These are phyloP conservation scores for Glycine latifolia DNA, from an alignment of 306 rosid genomes.

Conservation along the genomic window DNA sequence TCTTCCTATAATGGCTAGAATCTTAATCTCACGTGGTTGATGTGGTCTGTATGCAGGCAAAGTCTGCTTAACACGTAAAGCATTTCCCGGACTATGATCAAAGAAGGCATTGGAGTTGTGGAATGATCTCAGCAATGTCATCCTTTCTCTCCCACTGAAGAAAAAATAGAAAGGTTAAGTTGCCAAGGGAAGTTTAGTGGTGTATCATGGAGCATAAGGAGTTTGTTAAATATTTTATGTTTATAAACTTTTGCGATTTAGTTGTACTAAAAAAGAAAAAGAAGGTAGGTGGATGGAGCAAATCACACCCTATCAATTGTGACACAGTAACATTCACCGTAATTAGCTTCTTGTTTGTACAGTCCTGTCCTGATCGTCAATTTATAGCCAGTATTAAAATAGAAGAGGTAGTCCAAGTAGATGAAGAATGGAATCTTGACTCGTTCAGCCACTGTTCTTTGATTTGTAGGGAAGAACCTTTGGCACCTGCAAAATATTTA, in stretches of 20 bases:
- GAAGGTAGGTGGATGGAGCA: conserved; percentile 4
- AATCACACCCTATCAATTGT: conserved; percentile 14
- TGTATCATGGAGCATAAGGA: neutral
- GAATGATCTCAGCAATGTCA: conserved; percentile 43
- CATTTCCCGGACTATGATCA: conserved; percentile 57
- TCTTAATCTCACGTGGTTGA: conserved; percentile 32
- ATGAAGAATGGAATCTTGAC: conserved; percentile 15
- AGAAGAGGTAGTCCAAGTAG: neutral
- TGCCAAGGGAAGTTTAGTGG: conserved; percentile 6
- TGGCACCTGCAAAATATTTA: neutral
- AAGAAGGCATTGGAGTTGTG: conserved; percentile 46
- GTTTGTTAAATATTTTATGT: neutral
- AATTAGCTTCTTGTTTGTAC: conserved; percentile 16
- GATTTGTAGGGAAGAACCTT: conserved; percentile 1
- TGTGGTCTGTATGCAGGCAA: conserved; percentile 59
- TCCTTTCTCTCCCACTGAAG: neutral
- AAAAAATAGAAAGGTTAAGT: conserved; percentile 10
- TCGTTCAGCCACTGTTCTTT: neutral
- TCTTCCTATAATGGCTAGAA: conserved; percentile 33
- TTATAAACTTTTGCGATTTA: conserved; percentile 5
- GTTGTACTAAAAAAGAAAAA: neutral
- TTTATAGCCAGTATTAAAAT: conserved; percentile 2
- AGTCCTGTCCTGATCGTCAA: neutral
- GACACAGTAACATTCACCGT: neutral
- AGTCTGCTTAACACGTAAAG: conserved; percentile 59